Evolutionary conservation across 2,329 filamentous ascomycete genomes (phyloP).

Genomic region (Nemania abortiva): DNA sequence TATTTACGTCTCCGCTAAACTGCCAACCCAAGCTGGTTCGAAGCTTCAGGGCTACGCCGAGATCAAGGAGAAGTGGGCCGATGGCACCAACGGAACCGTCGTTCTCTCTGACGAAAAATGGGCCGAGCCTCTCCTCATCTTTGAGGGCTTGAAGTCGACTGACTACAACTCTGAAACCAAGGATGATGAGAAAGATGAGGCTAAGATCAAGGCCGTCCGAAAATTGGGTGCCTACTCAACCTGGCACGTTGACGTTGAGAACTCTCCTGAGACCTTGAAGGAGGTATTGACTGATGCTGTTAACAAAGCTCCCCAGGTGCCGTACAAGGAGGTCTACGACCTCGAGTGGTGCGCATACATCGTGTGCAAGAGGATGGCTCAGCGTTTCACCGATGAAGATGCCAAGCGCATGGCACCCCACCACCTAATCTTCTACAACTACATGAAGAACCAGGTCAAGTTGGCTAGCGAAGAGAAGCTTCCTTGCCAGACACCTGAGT

Average conservation of each 20-base stretch:
- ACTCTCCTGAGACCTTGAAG: constrained; percentile 42
- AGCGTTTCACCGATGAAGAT: constrained; percentile 45
- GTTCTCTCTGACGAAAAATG: constrained; percentile 48
- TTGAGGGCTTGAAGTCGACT: constrained; percentile 48
- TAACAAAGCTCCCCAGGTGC: constrained; percentile 41
- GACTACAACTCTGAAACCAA: constrained; percentile 43
- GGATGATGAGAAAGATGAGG: constrained; percentile 42
- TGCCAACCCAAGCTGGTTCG: constrained; percentile 43
- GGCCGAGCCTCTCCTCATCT: constrained; percentile 48
- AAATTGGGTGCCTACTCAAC: constrained; percentile 47
- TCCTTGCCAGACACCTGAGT: constrained; percentile 47
- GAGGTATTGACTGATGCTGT: constrained; percentile 42
- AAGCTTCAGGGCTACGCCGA: constrained; percentile 46
- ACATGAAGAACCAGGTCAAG: constrained; percentile 48
- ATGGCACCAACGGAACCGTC: constrained; percentile 48
- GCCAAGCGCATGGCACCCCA: constrained; percentile 45
- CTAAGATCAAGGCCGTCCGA: constrained; percentile 43
- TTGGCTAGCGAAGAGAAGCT: constrained; percentile 43
- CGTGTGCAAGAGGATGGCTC: constrained; percentile 47
- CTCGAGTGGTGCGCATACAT: constrained; percentile 50
- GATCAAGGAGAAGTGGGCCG: constrained; percentile 48
- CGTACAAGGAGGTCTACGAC: constrained; percentile 45
- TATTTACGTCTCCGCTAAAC: constrained; percentile 47
- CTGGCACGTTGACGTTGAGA: constrained; percentile 49
- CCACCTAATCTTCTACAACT: constrained; percentile 47